Evolutionary conservation across 768 basidiomycete species (phyloP), one percentile per base, ranked within the genome.

Genomic region (Trichaptum fuscoviolaceum): DNA sequence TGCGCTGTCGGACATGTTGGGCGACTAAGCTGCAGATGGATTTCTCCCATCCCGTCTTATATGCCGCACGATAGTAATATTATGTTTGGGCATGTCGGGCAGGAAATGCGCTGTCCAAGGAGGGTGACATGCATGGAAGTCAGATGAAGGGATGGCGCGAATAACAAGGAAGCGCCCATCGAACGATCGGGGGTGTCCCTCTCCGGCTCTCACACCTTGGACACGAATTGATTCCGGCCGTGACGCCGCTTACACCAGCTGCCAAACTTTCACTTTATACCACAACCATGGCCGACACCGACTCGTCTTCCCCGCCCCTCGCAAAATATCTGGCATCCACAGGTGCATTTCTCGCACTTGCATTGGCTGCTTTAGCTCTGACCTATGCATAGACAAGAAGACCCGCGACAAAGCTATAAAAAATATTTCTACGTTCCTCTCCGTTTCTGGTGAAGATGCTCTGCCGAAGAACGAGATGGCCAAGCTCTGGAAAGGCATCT

Each of bases 401-500:
- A 90, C 88, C 1, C 87, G 96, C 67, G 96, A 99, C 78, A 92
- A 90, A 73, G 96, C 96, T 0, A 85, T 97, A 68, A 88, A 89
- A 75, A 86, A 85, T 67, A 83, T 99, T 9, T 81, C 89, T 0
- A 75, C 80, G 4, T 96, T 98, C 75, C 85, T 99, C 34, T 94
- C 93, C 1, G 83, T 87, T 70, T 81, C 84, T 60, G 75, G 76
- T 9, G 80, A 81, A 66, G 80, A 88, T 79, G 82, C 76, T 25
- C 77, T 96, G 34, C 78, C 90, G 18, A 86, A 89, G 66, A 67
- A 80, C 30, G 95, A 98, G 72, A 90, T 97, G 88, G 84, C 86
- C 68, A 96, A 95, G 77, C 76, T 99, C 34, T 99, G 96, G 96
- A 98, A 99, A 76, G 96, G 96, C 0, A 85, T 99, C 63, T 99